Conservation (phyloP, 148 eudicot species). For the Silene conica region DNA sequence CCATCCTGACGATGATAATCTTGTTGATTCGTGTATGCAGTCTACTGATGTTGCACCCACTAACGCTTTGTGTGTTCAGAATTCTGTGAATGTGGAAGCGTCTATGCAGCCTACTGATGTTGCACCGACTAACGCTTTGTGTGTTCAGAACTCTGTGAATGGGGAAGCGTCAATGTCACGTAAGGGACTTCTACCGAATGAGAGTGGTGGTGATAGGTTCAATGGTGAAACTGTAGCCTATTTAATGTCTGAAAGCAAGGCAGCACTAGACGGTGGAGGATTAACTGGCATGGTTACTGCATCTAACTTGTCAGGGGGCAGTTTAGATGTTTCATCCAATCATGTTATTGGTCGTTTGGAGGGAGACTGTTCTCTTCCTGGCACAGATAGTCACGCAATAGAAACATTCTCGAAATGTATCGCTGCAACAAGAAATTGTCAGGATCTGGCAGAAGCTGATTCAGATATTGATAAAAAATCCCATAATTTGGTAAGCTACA, state of each 20-base stretch:
- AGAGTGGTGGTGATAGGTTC: background rate
- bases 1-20: slow-evolving; percentile 37
- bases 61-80: slow-evolving; percentile 1
- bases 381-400: background rate
- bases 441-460: slow-evolving; percentile 3
- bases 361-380: no score
- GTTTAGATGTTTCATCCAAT: background rate
- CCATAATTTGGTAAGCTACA: slow-evolving; percentile 3
- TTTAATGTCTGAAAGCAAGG: background rate
- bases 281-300: background rate
- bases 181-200: background rate
- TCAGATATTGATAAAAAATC: slow-evolving; percentile 16
- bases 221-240: background rate
- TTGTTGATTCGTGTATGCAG: slow-evolving; percentile 9
- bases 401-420: background rate
- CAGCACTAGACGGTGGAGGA: background rate
- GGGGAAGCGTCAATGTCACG: background rate
- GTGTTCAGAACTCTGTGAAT: slow-evolving; percentile 1
- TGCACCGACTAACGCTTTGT: background rate
- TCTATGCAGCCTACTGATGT: background rate
- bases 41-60: background rate
- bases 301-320: background rate
- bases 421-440: background rate
- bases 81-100: slow-evolving; percentile 13
- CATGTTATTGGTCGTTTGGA: no score